Conservation (phyloP, 805 yeast genomes). For the Metschnikowia orientalis region DNA sequence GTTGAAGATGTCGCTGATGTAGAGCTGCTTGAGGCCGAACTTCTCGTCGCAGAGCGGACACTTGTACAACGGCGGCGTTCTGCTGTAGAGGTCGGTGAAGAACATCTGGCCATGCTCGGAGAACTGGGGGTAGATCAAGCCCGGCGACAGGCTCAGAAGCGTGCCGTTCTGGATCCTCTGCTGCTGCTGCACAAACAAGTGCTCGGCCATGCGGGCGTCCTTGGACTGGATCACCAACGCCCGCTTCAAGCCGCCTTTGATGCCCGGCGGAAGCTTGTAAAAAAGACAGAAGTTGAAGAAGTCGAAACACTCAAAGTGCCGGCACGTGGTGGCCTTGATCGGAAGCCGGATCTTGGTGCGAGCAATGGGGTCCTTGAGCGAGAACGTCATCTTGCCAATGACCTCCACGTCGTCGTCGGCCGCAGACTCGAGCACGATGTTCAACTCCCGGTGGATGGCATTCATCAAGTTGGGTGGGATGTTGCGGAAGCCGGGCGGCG, state of each 20-base stretch:
- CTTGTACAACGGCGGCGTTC: conserved; percentile 28
- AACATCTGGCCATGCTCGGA: conserved; percentile 20
- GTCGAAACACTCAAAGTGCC: conserved; percentile 44
- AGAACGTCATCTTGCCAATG: conserved; percentile 34
- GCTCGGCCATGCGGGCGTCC: conserved; percentile 17
- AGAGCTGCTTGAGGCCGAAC: conserved; percentile 32
- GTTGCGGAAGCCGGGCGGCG: conserved; percentile 20
- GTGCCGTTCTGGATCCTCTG: conserved; percentile 10
- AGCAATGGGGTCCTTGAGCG: conserved; percentile 39
- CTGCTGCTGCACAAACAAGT: conserved; percentile 14
- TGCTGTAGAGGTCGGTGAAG: conserved; percentile 13
- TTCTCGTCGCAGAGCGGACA: conserved; percentile 39
- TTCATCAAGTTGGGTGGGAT: conserved; percentile 29
- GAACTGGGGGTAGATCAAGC: conserved; percentile 14
- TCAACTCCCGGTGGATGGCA: conserved; percentile 26
- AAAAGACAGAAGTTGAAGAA: conserved; percentile 38
- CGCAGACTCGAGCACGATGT: conserved; percentile 16
- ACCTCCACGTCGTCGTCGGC: conserved; percentile 28
- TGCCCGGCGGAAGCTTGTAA: conserved; percentile 31
- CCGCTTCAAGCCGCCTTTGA: conserved; percentile 20
- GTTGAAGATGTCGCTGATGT: conserved; percentile 37
- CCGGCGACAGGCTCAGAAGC: conserved; percentile 10
- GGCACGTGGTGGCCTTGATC: conserved; percentile 34
- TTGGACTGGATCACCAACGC: conserved; percentile 26
- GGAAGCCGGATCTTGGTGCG: conserved; percentile 37